A percentile compares a stretch with the other conserved stretches of the same genome.
These are phyloP conservation scores for Dimocarpus longan DNA, from an alignment of 345 rosid species.

Conservation along the genomic window DNA sequence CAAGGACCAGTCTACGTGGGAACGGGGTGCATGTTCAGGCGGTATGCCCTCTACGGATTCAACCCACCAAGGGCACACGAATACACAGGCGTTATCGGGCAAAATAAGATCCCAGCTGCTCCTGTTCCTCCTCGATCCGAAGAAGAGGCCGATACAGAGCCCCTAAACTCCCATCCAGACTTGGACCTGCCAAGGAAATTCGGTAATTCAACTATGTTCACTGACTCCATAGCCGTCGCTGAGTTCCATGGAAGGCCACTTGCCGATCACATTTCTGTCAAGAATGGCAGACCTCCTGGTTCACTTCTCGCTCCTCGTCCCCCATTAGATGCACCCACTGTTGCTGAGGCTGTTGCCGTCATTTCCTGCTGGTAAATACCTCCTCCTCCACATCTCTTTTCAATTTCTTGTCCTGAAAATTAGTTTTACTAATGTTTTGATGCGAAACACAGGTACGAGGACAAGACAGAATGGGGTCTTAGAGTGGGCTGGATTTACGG, in stretches of 20 bases:
- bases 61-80: conserved; percentile 92
- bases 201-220: conserved; percentile 73
- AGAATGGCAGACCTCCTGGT: conserved; percentile 96
- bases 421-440: neutral
- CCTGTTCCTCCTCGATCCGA: conserved; percentile 36
- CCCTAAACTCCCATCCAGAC: conserved; percentile 72
- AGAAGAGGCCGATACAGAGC: conserved; percentile 60
- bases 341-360: conserved; percentile 96
- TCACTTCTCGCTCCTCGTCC: conserved; percentile 77
- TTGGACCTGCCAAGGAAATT: conserved; percentile 68
- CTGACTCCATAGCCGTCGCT: conserved; percentile 72
- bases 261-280: conserved; percentile 86
- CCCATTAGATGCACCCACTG: conserved; percentile 88
- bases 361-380: conserved; percentile 87
- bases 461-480: conserved; percentile 90
- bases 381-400: neutral
- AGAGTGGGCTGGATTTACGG: conserved; percentile 93
- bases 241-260: conserved; percentile 95
- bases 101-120: conserved; percentile 47
- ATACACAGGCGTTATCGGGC: conserved; percentile 72
- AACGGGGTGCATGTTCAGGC: conserved; percentile 92
- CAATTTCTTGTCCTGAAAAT: neutral
- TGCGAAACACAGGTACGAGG: conserved; percentile 55
- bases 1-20: conserved; percentile 96
- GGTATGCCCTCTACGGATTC: conserved; percentile 88